Conservation (phyloP, 768 basidiomycete species). For the Piloderma croceum region DNA sequence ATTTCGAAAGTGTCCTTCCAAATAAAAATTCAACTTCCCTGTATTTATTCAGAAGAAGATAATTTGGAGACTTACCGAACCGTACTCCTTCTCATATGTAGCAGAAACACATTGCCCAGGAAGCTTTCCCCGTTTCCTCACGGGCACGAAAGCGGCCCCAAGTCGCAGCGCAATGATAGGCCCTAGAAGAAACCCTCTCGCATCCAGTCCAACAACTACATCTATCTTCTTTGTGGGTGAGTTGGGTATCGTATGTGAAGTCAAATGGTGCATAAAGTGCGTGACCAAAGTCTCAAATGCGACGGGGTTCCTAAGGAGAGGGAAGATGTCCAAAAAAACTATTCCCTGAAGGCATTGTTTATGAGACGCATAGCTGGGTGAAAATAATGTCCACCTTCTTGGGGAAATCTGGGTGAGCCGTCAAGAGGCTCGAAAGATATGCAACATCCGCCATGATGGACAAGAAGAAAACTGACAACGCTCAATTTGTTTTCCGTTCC, state of each 20-base stretch:
- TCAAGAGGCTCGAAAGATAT: conserved; percentile 57
- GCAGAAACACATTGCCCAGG: conserved; percentile 76
- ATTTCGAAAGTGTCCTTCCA: conserved; percentile 92
- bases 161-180: conserved; percentile 87
- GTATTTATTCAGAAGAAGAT: neutral
- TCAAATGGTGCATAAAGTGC: conserved; percentile 80
- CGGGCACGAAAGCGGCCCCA: conserved; percentile 92
- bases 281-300: conserved; percentile 90
- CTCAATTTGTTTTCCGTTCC: too few relatives aligned
- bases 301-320: conserved; percentile 79
- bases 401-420: conserved; percentile 72
- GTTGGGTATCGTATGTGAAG: conserved; percentile 64
- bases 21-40: neutral
- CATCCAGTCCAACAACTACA: conserved; percentile 91
- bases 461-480: neutral
- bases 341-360: conserved; percentile 55
- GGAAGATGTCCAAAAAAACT: conserved; percentile 92
- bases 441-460: conserved; percentile 69
- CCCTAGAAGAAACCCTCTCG: conserved; percentile 91
- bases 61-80: conserved; percentile 46
- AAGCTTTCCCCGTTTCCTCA: conserved; percentile 91
- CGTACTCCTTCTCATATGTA: conserved; percentile 90
- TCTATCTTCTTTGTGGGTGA: conserved; percentile 69
- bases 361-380: neutral
- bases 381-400: conserved; percentile 61